These are phyloP conservation scores for Drechslerella coelobrocha DNA, from an alignment of 2,329 filamentous ascomycete genomes.

Conservation along the genomic window DNA sequence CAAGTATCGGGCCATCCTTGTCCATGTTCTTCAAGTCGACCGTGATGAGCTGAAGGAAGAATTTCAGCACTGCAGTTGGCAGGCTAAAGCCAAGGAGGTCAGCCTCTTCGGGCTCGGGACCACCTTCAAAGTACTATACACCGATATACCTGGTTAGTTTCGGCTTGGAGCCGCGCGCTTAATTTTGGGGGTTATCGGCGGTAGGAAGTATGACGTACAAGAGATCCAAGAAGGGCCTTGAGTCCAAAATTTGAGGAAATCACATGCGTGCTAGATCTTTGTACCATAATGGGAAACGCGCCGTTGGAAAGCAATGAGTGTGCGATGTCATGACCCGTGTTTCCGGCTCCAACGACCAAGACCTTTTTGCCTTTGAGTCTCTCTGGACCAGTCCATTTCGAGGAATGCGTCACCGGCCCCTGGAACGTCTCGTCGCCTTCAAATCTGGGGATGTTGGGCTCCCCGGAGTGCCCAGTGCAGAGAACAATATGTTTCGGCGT, in stretches of 20 bases:
- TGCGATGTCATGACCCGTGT: constrained; percentile 73
- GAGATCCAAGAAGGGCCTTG: constrained; percentile 64
- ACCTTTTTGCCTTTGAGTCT: constrained; percentile 65
- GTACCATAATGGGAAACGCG: constrained; percentile 70
- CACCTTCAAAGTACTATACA: constrained; percentile 61
- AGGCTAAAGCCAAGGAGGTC: constrained; percentile 68
- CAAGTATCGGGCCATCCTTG: constrained; percentile 58
- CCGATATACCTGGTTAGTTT: background rate
- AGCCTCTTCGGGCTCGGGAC: constrained; percentile 70
- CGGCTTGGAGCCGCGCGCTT: background rate
- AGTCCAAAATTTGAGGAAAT: constrained; percentile 65
- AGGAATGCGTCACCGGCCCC: constrained; percentile 68
- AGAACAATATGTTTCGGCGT: constrained; percentile 71
- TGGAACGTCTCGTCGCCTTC: constrained; percentile 65
- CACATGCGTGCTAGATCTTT: constrained; percentile 71
- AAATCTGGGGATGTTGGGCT: constrained; percentile 65
- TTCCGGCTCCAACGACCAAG: constrained; percentile 72
- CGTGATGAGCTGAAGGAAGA: constrained; percentile 59
- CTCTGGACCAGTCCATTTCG: constrained; percentile 63
- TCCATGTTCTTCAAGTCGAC: constrained; percentile 35
- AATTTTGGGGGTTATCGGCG: background rate
- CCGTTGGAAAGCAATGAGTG: constrained; percentile 73
- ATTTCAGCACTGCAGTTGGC: constrained; percentile 68
- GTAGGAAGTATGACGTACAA: constrained; percentile 56
- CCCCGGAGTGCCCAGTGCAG: constrained; percentile 72